Base-by-base conservation (phyloP, 2,329 filamentous ascomycete genomes). In the Mycosphaerella arachidis region DNA sequence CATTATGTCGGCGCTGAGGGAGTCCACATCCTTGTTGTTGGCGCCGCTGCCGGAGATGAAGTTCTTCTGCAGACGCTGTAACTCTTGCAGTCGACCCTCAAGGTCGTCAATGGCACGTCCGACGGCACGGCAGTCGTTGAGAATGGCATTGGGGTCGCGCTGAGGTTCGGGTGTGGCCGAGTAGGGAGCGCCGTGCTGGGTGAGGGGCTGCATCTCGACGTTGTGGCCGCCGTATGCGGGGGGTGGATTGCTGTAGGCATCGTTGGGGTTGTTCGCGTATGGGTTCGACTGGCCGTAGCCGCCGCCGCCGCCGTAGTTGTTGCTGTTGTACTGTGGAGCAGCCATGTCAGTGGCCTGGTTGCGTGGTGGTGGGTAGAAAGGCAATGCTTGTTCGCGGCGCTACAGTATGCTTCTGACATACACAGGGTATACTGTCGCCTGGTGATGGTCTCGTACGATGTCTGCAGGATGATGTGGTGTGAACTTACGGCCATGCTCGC, bases 71-170 rank as follows among this genome's bases (percentile, higher is more conserved):
- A 91, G 81, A 73, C 82, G 82, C 69, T 86, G 84, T 52, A 96
- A 84, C 70, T 89, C 84, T 65, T 86, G 82, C 35, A 95, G 84
- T 68, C 89, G 89, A 63, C 78, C 77, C 70, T 92, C 86, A 70
- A 97, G 85, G 60, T 86, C 81, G 63, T 89, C 84, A 70, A 97
- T 89, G 46, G 87, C 88, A 60, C 84, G 81, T 73, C 92, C 88
- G 73, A 97, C 89, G 50, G 90, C 86, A 60, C 86, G 84, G 77
- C 91, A 94, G 74, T 94, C 88, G 77, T 95, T 91, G 61, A 97
- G 83, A 67, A 96, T 89, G 58, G 84, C 84, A 72, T 91, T 92
- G 48, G 89, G 86, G 74, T 92, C 85, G 67, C 76, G 71, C 70
- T 70, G 45, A 62, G 71, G 62, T 48, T 60, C 68, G 53, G 63